Conservation (phyloP, 768 basidiomycete genomes). For the Russula compacta region DNA sequence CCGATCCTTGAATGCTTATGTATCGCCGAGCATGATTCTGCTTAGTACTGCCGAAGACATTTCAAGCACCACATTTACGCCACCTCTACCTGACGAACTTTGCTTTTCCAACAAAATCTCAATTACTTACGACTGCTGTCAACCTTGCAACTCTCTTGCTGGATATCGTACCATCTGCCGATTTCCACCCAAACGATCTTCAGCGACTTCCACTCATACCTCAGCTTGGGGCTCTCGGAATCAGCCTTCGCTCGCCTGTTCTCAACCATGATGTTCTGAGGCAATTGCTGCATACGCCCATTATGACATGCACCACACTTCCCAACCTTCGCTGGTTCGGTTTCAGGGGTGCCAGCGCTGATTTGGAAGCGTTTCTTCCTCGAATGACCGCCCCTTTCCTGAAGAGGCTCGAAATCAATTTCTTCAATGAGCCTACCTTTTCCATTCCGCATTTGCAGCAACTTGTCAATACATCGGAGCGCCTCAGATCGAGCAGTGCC, state of each 20-base stretch:
- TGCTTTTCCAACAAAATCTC: not conserved
- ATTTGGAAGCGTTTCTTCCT: too few species aligned
- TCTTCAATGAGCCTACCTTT: too few species aligned
- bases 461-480: not conserved
- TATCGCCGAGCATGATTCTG: not conserved
- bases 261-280: not conserved
- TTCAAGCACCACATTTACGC: not conserved
- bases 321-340: too few species aligned
- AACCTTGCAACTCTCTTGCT: not conserved
- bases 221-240: not conserved
- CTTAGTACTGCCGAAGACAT: not conserved
- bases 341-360: too few species aligned
- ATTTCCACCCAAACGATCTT: not conserved
- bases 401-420: too few species aligned
- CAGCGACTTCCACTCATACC: not conserved
- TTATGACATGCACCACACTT: too few species aligned
- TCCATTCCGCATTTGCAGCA: not conserved
- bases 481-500: not conserved
- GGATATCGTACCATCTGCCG: not conserved
- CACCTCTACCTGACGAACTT: not conserved
- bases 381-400: too few species aligned
- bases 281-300: too few species aligned
- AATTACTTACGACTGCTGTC: not conserved
- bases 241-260: not conserved
- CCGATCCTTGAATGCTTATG: not conserved